Percentiles rank a stretch among this genome's conserved stretches.
phyloP scores from a whole-genome alignment of 345 rosid genomes.

The Theobroma cacao region DNA sequence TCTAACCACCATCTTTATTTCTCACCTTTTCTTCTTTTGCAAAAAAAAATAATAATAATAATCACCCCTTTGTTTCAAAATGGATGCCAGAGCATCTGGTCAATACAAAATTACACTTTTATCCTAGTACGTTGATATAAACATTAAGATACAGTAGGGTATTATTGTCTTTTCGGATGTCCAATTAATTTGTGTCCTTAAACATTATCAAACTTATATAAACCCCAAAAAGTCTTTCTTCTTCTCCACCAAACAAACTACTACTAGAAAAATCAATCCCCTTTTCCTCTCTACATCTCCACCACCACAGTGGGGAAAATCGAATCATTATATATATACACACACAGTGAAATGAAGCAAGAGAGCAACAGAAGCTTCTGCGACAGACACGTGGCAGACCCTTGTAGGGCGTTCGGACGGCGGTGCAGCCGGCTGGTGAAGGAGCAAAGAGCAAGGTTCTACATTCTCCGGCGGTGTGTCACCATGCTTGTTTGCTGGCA shows the following conservation, averaged over 20 bases:
- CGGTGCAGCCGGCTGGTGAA: constrained; percentile 45
- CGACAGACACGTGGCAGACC: constrained; percentile 25
- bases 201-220: constrained; percentile 29
- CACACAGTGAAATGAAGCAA: constrained; percentile 22
- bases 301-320: background rate
- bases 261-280: background rate
- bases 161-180: constrained; percentile 2
- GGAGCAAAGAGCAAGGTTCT: constrained; percentile 59
- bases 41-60: background rate
- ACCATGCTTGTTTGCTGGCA: constrained; percentile 66
- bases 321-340: background rate
- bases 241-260: constrained; percentile 19
- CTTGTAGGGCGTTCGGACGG: constrained; percentile 39
- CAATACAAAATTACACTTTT: constrained; percentile 10
- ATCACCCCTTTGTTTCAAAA: background rate
- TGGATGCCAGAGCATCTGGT: constrained; percentile 29
- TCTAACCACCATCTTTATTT: background rate
- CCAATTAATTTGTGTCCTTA: background rate
- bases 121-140: background rate
- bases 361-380: constrained; percentile 26
- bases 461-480: constrained; percentile 64
- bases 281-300: constrained; percentile 2
- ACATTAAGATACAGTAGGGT: background rate
- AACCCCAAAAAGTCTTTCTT: constrained; percentile 18
- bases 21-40: background rate